Evolutionary conservation across 805 yeast genomes (phyloP), one percentile per base, ranked within the genome.

Genomic region (Huiozyma sinensis): DNA sequence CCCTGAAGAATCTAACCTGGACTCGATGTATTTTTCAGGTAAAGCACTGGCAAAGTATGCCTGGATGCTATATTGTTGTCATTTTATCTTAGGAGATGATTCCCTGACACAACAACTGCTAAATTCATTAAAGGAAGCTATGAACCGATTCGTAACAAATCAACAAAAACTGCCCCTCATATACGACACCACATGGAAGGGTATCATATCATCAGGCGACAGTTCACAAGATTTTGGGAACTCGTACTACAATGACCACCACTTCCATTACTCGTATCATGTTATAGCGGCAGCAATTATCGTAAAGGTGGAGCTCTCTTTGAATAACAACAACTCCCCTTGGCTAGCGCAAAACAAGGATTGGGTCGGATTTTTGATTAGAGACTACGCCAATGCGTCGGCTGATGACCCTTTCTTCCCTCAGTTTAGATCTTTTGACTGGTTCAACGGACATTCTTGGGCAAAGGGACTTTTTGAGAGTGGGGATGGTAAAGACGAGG

Each of bases 1-100:
- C 11, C 31, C 44, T 6, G 42, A 41, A n/a, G 69, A 72, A 62
- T 69, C 81, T 0, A 67, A 78, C 46, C 57, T 77, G 42, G 86
- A 86, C 49, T 86, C 96, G 0, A 89, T 89, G 84, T 90, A 90
- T 64, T 79, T 85, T 17, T 75, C 95, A 2, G 98, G 97, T 9
- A 90, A 92, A 60, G 72, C 78, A 28, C 67, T 89, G 41, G 95
- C 88, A 52, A 92, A 89, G 65, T 92, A 84, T 64, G 96, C 97
- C 0, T 83, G 83, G 71, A 73, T 92, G 42, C 69, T 87, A 10
- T 83, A 83, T 49, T 85, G 80, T 8, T 77, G 81, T 34, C 79
- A 82, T 44, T 79, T 71, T 48, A 71, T 90, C 13, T 61, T 90
- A 38, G 59, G 75, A 13, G 83, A 89, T 56, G 57, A 63, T 0